phyloP scores from a whole-genome alignment of 768 basidiomycete species.

The Boletellus ananas region DNA sequence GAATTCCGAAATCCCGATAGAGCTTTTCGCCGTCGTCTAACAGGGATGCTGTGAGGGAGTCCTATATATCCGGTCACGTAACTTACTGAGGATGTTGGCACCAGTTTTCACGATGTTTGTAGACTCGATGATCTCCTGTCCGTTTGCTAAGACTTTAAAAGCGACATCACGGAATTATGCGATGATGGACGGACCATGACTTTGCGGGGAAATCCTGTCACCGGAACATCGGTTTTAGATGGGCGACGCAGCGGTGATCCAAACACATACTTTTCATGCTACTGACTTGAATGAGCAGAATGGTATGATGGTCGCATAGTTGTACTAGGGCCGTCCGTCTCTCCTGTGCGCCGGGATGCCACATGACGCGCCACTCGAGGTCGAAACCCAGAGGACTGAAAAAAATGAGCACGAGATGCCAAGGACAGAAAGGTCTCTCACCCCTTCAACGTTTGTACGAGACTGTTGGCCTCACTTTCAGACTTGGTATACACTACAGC shows the following conservation, averaged over 20 bases:
- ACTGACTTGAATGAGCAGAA: conserved; percentile 47
- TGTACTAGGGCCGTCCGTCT: conserved; percentile 44
- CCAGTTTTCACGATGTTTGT: conserved; percentile 41
- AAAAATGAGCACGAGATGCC: neutral
- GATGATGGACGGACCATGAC: conserved; percentile 36
- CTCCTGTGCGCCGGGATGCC: conserved; percentile 29
- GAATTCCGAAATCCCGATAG: conserved; percentile 43
- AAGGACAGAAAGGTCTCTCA: conserved; percentile 12
- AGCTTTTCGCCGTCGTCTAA: conserved; percentile 49
- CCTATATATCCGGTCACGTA: neutral
- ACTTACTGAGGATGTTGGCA: conserved; percentile 46
- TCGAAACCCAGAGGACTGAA: conserved; percentile 48
- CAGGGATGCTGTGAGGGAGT: neutral
- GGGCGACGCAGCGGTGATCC: neutral
- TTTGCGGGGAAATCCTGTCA: conserved; percentile 41
- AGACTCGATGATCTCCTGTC: conserved; percentile 44
- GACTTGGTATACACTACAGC: conserved; percentile 37
- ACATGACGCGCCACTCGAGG: conserved; percentile 45
- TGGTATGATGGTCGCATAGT: conserved; percentile 39
- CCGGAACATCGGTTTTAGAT: neutral
- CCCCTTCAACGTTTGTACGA: conserved; percentile 37
- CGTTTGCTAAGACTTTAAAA: neutral
- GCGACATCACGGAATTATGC: neutral
- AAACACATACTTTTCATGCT: conserved; percentile 41
- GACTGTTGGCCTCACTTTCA: conserved; percentile 41